phyloP scores from a whole-genome alignment of 345 rosid species.

The Citrus maxima region DNA sequence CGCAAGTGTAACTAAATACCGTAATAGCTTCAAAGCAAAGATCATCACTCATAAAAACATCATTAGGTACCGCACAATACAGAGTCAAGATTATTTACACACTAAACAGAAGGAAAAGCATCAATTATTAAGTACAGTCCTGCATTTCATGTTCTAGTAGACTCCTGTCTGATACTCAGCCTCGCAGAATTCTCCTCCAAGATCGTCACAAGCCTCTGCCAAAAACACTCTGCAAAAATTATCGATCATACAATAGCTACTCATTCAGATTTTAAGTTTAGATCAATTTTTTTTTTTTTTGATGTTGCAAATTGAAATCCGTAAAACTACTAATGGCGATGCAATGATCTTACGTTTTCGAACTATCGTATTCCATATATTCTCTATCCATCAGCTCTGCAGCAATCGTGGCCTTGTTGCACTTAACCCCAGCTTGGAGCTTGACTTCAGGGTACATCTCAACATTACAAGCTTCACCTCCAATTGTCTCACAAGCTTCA shows the following conservation, averaged over 20 bases:
- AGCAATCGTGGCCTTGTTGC: slow-evolving; percentile 17
- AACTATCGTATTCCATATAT: slow-evolving; percentile 55
- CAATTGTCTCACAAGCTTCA: slow-evolving; percentile 64
- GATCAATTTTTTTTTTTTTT: not conserved
- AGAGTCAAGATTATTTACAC: not conserved
- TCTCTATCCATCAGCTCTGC: slow-evolving; percentile 67
- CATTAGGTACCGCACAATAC: not conserved
- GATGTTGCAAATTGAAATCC: not conserved
- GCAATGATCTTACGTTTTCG: slow-evolving; percentile 56
- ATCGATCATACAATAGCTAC: not conserved
- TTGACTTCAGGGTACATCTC: slow-evolving; percentile 69
- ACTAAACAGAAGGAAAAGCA: not conserved
- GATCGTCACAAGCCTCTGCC: slow-evolving; percentile 90
- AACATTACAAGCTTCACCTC: slow-evolving; percentile 59
- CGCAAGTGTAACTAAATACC: not conserved
- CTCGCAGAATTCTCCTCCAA: slow-evolving; percentile 90
- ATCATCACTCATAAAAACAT: not conserved
- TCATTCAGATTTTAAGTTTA: not conserved
- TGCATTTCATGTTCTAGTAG: slow-evolving; percentile 5
- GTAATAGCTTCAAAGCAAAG: not conserved
- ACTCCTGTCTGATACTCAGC: slow-evolving; percentile 51
- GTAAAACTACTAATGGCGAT: not conserved
- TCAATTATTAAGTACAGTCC: not conserved
- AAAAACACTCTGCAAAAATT: slow-evolving; percentile 52
- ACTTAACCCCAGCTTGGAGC: slow-evolving; percentile 38